These are phyloP conservation scores for Fennellomyces sp. DNA, from an alignment of 371 early-diverging fungal genomes.

Conservation along the genomic window DNA sequence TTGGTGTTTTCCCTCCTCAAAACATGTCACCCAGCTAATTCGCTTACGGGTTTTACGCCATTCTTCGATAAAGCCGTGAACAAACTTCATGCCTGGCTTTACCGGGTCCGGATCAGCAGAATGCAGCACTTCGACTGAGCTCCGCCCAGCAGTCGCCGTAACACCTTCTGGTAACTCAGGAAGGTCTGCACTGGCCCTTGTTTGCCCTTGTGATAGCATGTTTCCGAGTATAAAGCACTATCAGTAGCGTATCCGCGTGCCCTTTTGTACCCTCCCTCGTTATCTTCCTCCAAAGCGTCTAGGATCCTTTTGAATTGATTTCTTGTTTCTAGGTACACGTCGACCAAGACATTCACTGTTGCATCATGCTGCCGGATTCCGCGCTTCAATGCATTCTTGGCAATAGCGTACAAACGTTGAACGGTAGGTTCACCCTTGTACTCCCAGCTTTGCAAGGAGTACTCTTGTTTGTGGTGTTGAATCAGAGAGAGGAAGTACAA, in stretches of 20 bases:
- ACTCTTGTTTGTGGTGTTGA: constrained; percentile 9
- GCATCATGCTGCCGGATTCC: constrained; percentile 1
- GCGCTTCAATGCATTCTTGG: neutral
- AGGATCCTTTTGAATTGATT: constrained; percentile 8
- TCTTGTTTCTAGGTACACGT: constrained; percentile 3
- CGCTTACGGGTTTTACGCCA: constrained; percentile 4
- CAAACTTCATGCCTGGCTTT: constrained; percentile 2
- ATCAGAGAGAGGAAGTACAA: too few relatives aligned
- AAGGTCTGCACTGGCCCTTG: neutral
- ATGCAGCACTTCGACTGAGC: neutral
- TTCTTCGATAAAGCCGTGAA: neutral
- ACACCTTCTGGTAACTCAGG: constrained; percentile 3
- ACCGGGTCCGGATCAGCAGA: neutral
- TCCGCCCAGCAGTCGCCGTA: neutral
- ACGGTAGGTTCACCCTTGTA: constrained; percentile 10
- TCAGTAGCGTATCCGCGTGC: constrained; percentile 2
- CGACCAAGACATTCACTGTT: constrained; percentile 4
- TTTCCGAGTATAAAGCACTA: constrained; percentile 2
- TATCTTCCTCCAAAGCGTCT: constrained; percentile 7
- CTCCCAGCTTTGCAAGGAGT: constrained; percentile 2
- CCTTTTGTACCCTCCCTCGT: neutral
- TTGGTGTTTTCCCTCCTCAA: neutral
- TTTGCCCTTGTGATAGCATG: neutral
- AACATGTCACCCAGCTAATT: constrained; percentile 6
- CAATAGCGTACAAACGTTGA: constrained; percentile 1